Evolutionary conservation across 306 rosid genomes (phyloP), one percentile per base, ranked within the genome.

Genomic region (Crataegus laevigata): DNA sequence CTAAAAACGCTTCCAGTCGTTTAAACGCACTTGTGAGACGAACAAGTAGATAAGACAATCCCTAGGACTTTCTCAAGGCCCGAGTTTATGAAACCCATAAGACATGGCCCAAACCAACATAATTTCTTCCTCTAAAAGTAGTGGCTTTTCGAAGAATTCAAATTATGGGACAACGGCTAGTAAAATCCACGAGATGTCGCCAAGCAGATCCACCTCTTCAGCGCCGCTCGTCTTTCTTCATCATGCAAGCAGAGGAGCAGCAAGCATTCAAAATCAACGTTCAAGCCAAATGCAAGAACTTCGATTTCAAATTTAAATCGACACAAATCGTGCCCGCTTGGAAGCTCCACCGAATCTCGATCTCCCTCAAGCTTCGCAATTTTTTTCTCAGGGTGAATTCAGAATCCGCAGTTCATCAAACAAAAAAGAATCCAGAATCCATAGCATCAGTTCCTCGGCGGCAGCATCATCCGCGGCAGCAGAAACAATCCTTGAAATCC

Each of bases 221-320:
- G 25, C 42, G 25, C 32, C 11, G 50, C 70, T 75, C 70, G 60
- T 11, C 25, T 34, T 47, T 50, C 54, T 4, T 15, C 21, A 51
- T 24, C 77, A 89, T 88, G 97, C 74, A 80, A 69, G 68, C 64
- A 66, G 85, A 30, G 34, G 25, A 30, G 65, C 68, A 76, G 32
- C 88, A 82, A 54, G 69, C 83, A 74, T 88, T 87, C 88, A 77
- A 65, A 71, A 68, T 92, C 85, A 52, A 62, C 3, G 42, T 88
- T 28, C 78, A 82, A 3, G 83, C 96, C 36, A 88, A 80, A 82
- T 77, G 85, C 83, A 82, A 72, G 19, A 45, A 51, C 78, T 87
- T 90, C 71, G 69, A 75, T 17, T 78, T 92, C 83, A 80, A 82
- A 76, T 32, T 88, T 58, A 72, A 38, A 12, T 82, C 87, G 4